Evolutionary conservation across 352 stramenopile species (phyloP).

Genomic region (Globisporangium irregulare): DNA sequence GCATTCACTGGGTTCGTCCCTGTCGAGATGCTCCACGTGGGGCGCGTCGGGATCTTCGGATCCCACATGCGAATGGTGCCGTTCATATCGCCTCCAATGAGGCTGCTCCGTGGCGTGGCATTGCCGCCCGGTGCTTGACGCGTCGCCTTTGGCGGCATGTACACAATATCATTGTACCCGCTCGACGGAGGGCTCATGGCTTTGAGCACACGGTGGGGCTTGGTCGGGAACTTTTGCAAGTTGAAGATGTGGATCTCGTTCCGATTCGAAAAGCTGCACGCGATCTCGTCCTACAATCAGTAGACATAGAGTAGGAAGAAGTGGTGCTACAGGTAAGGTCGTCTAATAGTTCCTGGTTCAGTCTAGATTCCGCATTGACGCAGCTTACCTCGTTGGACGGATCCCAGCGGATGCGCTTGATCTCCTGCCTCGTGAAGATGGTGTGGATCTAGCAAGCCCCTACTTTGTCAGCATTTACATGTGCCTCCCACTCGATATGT

Average conservation of each 20-base stretch:
- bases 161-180: conserved; percentile 80
- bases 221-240: conserved; percentile 65
- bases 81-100: conserved; percentile 66
- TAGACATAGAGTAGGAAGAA: background rate
- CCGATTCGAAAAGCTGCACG: conserved; percentile 62
- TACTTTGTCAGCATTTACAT: background rate
- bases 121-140: conserved; percentile 2
- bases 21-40: conserved; percentile 52
- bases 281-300: conserved; percentile 57
- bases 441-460: conserved; percentile 52
- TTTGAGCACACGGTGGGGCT: conserved; percentile 59
- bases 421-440: conserved; percentile 63
- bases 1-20: conserved; percentile 48
- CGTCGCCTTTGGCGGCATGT: conserved; percentile 20
- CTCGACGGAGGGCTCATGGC: conserved; percentile 62
- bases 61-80: conserved; percentile 73
- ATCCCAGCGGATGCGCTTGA: conserved; percentile 79
- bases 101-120: conserved; percentile 15
- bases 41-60: conserved; percentile 39
- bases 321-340: too few relatives aligned
- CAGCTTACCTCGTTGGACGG: conserved; percentile 51
- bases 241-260: conserved; percentile 80
- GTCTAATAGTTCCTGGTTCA: background rate
- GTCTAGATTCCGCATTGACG: background rate
- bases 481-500: too few relatives aligned